Evolutionary conservation across 345 rosid genomes (phyloP).

Genomic region (Populus ilicifolia): DNA sequence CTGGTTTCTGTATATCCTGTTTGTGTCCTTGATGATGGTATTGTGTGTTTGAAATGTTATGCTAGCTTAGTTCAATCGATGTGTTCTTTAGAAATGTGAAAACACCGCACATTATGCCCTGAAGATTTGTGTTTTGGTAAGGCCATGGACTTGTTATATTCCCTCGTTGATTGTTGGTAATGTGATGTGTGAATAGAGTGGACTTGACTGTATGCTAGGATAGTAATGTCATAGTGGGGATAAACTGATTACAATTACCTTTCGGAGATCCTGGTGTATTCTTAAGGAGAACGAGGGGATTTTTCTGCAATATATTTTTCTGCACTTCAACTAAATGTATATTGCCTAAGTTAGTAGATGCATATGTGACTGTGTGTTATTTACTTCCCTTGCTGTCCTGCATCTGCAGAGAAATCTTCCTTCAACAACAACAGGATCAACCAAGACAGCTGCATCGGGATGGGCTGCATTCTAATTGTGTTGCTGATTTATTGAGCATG

Average conservation of each 20-base stretch:
- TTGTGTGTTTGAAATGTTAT: not conserved
- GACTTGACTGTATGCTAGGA: not conserved
- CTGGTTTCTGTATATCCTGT: not conserved
- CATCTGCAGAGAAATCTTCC: conserved; percentile 80
- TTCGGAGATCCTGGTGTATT: not conserved
- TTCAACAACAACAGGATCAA: conserved; percentile 46
- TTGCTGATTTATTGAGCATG: conserved; percentile 16
- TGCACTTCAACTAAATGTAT: not conserved
- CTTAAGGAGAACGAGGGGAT: not conserved
- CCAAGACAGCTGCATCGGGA: conserved; percentile 71
- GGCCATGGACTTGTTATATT: not conserved
- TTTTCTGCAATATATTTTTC: not conserved
- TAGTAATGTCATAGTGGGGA: not conserved
- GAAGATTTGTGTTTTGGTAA: not conserved
- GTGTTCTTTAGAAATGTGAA: not conserved
- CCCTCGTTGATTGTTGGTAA: not conserved
- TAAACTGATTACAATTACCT: not conserved
- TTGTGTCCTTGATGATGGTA: not conserved
- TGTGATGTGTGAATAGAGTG: not conserved
- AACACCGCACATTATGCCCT: not conserved
- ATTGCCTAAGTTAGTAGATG: not conserved
- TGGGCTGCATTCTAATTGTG: conserved; percentile 88
- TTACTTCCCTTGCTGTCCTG: conserved; percentile 9
- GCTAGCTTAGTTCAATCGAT: not conserved
- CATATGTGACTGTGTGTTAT: not conserved